Evolutionary conservation across 2,329 filamentous ascomycete species (phyloP).

Genomic region (Paraphaeosphaeria minitans): DNA sequence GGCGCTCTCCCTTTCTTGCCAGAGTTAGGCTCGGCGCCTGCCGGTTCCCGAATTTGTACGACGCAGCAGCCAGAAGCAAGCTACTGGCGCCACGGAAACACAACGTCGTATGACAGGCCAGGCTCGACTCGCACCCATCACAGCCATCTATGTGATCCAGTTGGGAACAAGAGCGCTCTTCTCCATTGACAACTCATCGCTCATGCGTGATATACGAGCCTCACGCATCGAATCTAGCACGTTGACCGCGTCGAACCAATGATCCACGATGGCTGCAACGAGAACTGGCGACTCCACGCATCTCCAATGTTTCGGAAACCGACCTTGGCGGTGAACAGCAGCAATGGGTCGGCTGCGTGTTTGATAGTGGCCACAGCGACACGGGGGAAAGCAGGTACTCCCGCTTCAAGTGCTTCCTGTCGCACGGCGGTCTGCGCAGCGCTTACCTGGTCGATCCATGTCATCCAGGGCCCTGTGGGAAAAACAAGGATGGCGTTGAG

Average conservation of each 20-base stretch:
- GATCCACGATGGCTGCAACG: slow-evolving; percentile 8
- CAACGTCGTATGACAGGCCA: slow-evolving; percentile 34
- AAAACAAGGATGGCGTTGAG: slow-evolving; percentile 23
- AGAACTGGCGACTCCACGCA: slow-evolving; percentile 16
- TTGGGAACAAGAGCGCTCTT: slow-evolving; percentile 14
- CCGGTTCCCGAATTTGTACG: not conserved
- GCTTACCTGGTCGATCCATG: slow-evolving; percentile 28
- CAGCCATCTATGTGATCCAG: slow-evolving; percentile 27
- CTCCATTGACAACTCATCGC: slow-evolving; percentile 19
- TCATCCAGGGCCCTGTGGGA: slow-evolving; percentile 15
- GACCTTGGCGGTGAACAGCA: slow-evolving; percentile 30
- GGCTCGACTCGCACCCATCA: slow-evolving; percentile 19
- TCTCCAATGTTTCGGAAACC: slow-evolving; percentile 32
- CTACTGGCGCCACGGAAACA: slow-evolving; percentile 24
- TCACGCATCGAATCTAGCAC: not conserved
- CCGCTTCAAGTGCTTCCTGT: slow-evolving; percentile 34
- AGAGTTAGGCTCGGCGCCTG: not conserved
- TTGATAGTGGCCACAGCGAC: slow-evolving; percentile 34
- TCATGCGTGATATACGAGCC: slow-evolving; percentile 5
- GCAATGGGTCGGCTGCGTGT: slow-evolving; percentile 21
- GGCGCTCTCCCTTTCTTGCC: not conserved
- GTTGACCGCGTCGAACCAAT: not conserved
- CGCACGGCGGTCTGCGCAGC: slow-evolving; percentile 26
- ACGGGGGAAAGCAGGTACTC: slow-evolving; percentile 33
- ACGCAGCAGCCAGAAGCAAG: slow-evolving; percentile 12